Percentiles rank a stretch among this genome's conserved stretches.
phyloP scores from a whole-genome alignment of 1,284 basidiomycete species.

The Cutaneotrichosporon mucoides region DNA sequence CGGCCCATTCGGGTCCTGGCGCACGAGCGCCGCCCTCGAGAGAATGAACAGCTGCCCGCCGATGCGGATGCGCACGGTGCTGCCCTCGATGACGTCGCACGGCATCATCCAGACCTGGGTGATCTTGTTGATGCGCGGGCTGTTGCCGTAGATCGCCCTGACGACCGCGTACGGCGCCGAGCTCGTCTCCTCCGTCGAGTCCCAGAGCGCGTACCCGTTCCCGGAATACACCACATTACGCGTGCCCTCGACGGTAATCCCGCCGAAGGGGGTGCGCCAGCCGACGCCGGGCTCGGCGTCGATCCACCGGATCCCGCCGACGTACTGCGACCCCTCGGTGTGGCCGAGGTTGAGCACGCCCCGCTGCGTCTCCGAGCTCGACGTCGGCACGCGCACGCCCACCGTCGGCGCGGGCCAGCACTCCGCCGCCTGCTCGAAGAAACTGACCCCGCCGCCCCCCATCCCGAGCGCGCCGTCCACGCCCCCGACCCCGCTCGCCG shows the following conservation, averaged over 20 bases:
- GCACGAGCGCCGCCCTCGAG: neutral
- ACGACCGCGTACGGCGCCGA: neutral
- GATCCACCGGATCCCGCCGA: neutral
- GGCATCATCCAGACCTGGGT: neutral
- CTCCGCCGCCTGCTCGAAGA: neutral
- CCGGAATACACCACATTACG: neutral
- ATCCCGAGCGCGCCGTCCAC: neutral
- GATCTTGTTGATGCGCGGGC: neutral
- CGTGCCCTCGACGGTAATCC: neutral
- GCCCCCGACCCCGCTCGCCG: neutral
- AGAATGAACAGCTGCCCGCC: neutral
- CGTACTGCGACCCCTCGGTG: neutral
- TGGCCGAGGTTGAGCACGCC: neutral
- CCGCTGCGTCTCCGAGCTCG: too few species aligned
- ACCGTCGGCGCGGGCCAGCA: neutral
- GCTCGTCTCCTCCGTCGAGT: neutral
- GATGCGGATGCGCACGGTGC: neutral
- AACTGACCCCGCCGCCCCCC: neutral
- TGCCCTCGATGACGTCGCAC: neutral
- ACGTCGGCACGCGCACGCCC: neutral
- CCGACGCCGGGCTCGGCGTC: neutral
- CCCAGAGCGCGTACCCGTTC: neutral
- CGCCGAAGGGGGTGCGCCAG: neutral
- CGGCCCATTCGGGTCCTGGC: neutral
- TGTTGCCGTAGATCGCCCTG: neutral